A percentile compares a stretch with the other conserved stretches of the same genome.
Evolutionary conservation across 768 basidiomycete genomes (phyloP).

Genomic region (Candolleomyces efflorescens): DNA sequence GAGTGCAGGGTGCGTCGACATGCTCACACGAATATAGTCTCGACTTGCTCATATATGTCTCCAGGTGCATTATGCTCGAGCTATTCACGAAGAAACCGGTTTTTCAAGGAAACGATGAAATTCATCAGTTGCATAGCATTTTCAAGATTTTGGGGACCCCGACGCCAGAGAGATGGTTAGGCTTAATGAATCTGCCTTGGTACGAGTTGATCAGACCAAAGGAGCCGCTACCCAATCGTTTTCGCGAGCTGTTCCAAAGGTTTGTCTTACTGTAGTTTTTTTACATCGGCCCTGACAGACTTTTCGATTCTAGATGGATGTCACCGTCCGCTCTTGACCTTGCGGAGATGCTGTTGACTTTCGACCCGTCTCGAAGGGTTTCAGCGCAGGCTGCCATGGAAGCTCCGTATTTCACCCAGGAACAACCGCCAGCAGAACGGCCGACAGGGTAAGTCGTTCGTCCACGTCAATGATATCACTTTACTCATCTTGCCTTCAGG

Average conservation of each 20-base stretch:
- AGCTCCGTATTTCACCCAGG: conserved; percentile 78
- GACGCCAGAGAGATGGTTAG: conserved; percentile 76
- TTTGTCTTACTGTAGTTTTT: conserved; percentile 27
- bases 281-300: neutral
- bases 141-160: conserved; percentile 92
- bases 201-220: conserved; percentile 96
- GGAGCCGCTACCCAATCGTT: conserved; percentile 66
- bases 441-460: conserved; percentile 70
- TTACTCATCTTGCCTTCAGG: conserved; percentile 33
- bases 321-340: conserved; percentile 84
- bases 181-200: conserved; percentile 85
- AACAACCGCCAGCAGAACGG: conserved; percentile 67
- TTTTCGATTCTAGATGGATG: conserved; percentile 62
- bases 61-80: conserved; percentile 98
- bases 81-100: conserved; percentile 92
- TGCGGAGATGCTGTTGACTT: conserved; percentile 76
- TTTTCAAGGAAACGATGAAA: conserved; percentile 98
- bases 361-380: conserved; percentile 73
- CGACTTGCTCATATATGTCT: neutral
- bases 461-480: conserved; percentile 5
- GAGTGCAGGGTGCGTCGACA: conserved; percentile 83
- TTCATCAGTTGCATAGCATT: conserved; percentile 92
- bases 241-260: conserved; percentile 85
- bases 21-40: neutral
- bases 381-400: conserved; percentile 79